phyloP scores from a whole-genome alignment of 345 rosid species.

The Acer saccharum region DNA sequence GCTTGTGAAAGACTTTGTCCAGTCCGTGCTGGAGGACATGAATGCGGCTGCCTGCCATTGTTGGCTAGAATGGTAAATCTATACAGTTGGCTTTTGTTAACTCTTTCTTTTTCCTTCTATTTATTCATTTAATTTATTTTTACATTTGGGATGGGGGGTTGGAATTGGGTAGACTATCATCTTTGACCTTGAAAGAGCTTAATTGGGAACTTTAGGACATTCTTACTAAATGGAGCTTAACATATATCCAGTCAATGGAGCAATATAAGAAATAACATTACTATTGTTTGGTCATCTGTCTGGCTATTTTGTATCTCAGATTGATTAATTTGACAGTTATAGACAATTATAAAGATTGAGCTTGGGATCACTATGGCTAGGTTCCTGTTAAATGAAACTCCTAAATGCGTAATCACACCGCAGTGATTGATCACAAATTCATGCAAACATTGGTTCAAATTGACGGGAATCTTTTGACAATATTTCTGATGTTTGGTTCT shows the following conservation, averaged over 20 bases:
- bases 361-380: neutral
- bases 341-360: neutral
- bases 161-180: neutral
- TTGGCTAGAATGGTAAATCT: slow-evolving; percentile 71
- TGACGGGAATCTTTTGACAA: neutral
- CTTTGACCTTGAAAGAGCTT: neutral
- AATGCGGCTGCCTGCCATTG: slow-evolving; percentile 83
- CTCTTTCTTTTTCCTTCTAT: neutral
- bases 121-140: neutral
- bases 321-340: neutral
- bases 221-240: neutral
- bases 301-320: neutral
- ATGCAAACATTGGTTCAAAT: neutral
- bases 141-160: neutral
- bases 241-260: neutral
- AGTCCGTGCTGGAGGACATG: slow-evolving; percentile 84
- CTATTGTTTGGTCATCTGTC: neutral
- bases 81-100: neutral
- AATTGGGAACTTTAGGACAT: slow-evolving; percentile 7
- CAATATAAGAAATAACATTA: neutral
- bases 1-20: slow-evolving; percentile 96
- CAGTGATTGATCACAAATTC: neutral
- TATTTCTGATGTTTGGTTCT: neutral
- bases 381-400: neutral
- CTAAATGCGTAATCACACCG: no score